Evolutionary conservation across 2,329 filamentous ascomycete species (phyloP).

Genomic region (Emmonsiellopsis sp.): DNA sequence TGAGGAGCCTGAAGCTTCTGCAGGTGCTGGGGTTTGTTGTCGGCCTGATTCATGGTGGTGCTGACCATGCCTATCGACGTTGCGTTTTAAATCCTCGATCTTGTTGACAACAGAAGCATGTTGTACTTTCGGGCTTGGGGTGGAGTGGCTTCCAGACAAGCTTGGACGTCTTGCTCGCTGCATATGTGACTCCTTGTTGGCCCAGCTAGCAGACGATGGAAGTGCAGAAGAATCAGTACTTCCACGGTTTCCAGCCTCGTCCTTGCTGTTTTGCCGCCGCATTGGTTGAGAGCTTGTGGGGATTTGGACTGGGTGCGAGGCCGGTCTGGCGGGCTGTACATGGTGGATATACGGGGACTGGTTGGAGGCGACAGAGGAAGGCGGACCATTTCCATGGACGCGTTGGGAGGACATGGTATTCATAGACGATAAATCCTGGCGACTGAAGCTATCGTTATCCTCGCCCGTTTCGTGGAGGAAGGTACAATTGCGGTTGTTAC

Average conservation of each 20-base stretch:
- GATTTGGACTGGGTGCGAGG: constrained; percentile 22
- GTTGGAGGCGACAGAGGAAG: neutral
- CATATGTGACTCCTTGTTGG: constrained; percentile 56
- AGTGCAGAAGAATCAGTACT: constrained; percentile 74
- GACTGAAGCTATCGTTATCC: constrained; percentile 90
- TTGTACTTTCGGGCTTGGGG: constrained; percentile 64
- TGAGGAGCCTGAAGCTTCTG: constrained; percentile 10
- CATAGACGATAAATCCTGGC: constrained; percentile 88
- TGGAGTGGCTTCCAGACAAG: constrained; percentile 68
- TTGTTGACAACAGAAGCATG: constrained; percentile 34
- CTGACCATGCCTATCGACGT: constrained; percentile 20
- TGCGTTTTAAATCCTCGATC: constrained; percentile 25
- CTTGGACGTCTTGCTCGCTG: constrained; percentile 60
- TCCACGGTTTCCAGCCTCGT: constrained; percentile 52
- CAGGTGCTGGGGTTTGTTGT: constrained; percentile 17
- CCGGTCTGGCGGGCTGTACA: constrained; percentile 13
- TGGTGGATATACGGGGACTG: constrained; percentile 29
- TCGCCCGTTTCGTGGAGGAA: constrained; percentile 98
- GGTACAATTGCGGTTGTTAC: constrained; percentile 94
- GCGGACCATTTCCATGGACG: constrained; percentile 27
- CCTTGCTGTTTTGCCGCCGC: constrained; percentile 62
- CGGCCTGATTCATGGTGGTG: constrained; percentile 15
- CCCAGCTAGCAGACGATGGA: constrained; percentile 90
- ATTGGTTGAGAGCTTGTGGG: constrained; percentile 51
- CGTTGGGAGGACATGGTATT: constrained; percentile 78